Base-by-base conservation (phyloP, 169 alveolate species). In the Cryptosporidium baileyi region DNA sequence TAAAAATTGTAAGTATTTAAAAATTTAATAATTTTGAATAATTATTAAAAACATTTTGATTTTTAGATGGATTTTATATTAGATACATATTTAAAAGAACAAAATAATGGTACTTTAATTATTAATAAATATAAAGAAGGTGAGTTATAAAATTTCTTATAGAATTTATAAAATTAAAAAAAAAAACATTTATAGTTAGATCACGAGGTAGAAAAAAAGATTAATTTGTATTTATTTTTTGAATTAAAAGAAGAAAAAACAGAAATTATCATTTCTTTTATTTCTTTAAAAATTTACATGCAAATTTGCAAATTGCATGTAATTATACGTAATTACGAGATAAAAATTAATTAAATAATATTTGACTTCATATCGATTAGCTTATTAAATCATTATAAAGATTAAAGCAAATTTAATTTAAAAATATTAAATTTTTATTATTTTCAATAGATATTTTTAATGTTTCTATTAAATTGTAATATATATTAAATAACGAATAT, bases 201-300 rank as follows among this genome's bases (percentile, higher is more conserved):
- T 44, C 67, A n/a, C 49, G 85, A 19, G 85, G 85, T 34, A 74
- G 85, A 57, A 74, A 74, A 40, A 74, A 74, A 34, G 85, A 54
- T 17, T 74, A 74, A 32, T 17, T 1, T 32, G 8, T 26, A 30
- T 2, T 24, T 28, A 15, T 15, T 24, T 45, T 44, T 24, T 63
- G 26, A 9, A 19, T 52, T 52, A 15, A 51, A 52, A 19, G 30
- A 22, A 36, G 15, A 5, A 38, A 51, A 8, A n/a, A 24, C 22
- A 57, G 36, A 9, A 4, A 57, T 57, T 28, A 11, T 57, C 9
- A n/a, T n/a, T n/a, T n/a, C 59, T 57, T 17, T 13, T 28, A 13
- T 57, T 57, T 57, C 5, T 17, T 6, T 7, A 24, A 28, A 28
- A 11, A 52, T 17, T 52, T 11, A 52, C 11, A 24, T 52, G 62